Evolutionary conservation across 495 filamentous ascomycete species (phyloP).

Genomic region (Aspergillus wentii): DNA sequence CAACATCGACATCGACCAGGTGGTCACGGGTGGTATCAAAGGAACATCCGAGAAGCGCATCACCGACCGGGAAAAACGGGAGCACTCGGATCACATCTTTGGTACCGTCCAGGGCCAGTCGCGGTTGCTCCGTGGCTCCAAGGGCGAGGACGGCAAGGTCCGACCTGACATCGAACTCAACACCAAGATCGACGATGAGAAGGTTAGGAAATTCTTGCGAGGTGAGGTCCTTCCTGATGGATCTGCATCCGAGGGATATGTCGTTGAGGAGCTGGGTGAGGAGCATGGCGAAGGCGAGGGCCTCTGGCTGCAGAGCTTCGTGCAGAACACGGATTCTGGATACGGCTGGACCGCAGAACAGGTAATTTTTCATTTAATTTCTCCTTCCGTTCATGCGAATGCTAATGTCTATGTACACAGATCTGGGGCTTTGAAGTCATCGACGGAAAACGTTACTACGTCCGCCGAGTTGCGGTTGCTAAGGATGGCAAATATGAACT

Average conservation of each 20-base stretch:
- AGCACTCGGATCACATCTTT: constrained; percentile 78
- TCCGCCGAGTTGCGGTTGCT: constrained; percentile 55
- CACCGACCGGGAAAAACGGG: constrained; percentile 64
- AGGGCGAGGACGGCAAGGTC: constrained; percentile 29
- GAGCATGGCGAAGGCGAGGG: constrained; percentile 35
- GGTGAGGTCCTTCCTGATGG: constrained; percentile 38
- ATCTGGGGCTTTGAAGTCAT: constrained; percentile 62
- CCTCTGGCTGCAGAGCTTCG: constrained; percentile 41
- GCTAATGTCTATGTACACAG: constrained; percentile 17
- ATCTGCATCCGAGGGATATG: constrained; percentile 26
- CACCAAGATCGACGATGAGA: constrained; percentile 36
- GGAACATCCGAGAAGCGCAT: constrained; percentile 67
- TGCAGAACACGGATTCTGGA: constrained; percentile 30
- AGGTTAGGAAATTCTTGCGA: constrained; percentile 40
- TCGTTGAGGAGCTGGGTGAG: constrained; percentile 31
- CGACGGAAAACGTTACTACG: constrained; percentile 60
- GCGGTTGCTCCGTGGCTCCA: constrained; percentile 43
- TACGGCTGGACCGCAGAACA: constrained; percentile 47
- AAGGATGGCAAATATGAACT: constrained; percentile 59
- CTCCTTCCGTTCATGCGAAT: constrained; percentile 3
- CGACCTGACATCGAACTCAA: constrained; percentile 27
- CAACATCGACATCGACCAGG: constrained; percentile 81
- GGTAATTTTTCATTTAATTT: constrained; percentile 19
- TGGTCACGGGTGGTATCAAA: constrained; percentile 67
- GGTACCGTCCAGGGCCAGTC: constrained; percentile 62